Base-by-base conservation (phyloP, 129 eudicot species). In the Saposhnikovia divaricata region DNA sequence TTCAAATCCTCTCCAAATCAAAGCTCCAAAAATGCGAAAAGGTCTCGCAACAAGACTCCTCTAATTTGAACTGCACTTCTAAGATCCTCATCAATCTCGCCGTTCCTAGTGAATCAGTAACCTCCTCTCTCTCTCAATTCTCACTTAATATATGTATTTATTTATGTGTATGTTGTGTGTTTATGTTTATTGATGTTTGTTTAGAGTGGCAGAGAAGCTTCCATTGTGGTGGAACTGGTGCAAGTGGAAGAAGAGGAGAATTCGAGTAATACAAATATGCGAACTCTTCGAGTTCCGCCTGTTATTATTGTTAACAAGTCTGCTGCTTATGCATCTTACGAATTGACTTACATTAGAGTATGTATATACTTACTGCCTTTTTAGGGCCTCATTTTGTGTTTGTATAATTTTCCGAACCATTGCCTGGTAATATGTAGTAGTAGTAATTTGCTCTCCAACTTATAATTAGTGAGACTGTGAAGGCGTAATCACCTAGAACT, bases 171-270 rank as follows among this genome's bases (percentile, higher is more conserved):
- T 76, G 9, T 18, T 76, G 5, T 18, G 13, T 37, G 37, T 78
- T 14, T 39, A 57, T n/a, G 18, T 7, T 2, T 28, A 77, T 45
- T 76, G 77, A 27, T 69, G 27, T 53, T 45, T 28, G 57, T 51
- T 12, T 38, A 95, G 98, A 95, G 91, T 61, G 98, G 98, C 15
- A 82, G 86, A 78, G 98, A 95, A 80, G 91, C 98, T 31, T 95
- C 98, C 0, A 86, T 92, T 77, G 96, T 92, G 77, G 97, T 96
- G 23, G 85, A 89, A 86, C 81, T 91, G n/a, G 93, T 84, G 31
- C 93, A 91, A 77, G 97, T 93, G 82, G 93, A 90, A 85, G 97
- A 87, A 14, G 78, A 74, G 37, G 78, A 31, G 70, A 92, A 92
- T 50, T 82, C 92, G 3, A 81, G 87, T 27, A 82, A 76, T 55